Percentiles rank a stretch among this genome's conserved stretches.
Conservation (phyloP, 331 rosid species). For the Quercus tomentella region DNA sequence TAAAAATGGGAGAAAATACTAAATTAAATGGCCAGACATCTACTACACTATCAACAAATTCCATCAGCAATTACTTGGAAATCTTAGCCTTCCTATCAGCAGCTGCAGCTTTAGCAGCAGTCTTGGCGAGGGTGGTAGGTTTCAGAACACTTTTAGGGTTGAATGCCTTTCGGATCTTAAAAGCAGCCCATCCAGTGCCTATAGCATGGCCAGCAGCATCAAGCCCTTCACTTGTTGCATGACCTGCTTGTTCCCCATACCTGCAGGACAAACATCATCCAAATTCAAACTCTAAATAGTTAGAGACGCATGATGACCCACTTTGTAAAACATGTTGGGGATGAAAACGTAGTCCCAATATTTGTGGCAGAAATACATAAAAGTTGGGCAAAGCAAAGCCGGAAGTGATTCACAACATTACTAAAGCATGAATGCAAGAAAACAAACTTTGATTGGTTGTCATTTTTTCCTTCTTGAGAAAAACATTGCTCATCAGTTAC, state of each 20-base stretch:
- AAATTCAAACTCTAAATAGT: slow-evolving; percentile 3
- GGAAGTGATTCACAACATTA: background rate
- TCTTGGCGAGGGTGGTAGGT: slow-evolving; percentile 54
- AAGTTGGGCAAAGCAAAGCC: background rate
- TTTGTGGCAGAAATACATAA: background rate
- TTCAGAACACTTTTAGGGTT: slow-evolving; percentile 73
- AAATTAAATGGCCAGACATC: background rate
- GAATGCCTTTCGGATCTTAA: slow-evolving; percentile 74
- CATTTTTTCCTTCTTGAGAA: background rate
- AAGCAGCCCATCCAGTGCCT: slow-evolving; percentile 83
- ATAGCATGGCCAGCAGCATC: slow-evolving; percentile 90
- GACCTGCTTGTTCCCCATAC: slow-evolving; percentile 84
- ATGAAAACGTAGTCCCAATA: background rate
- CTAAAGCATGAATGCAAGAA: background rate
- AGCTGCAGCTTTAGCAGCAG: slow-evolving; percentile 72
- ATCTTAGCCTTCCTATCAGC: slow-evolving; percentile 46
- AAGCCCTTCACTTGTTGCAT: slow-evolving; percentile 78
- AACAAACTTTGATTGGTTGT: background rate
- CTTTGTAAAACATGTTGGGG: background rate
- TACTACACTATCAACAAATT: background rate
- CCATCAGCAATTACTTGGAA: slow-evolving; percentile 20
- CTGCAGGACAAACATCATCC: slow-evolving; percentile 43
- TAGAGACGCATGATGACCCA: slow-evolving; percentile 9
- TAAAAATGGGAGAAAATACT: background rate
- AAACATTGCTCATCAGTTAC: no score